These are phyloP conservation scores for Piromyces finnis DNA, from an alignment of 192 early-diverging fungal genomes.

Conservation along the genomic window DNA sequence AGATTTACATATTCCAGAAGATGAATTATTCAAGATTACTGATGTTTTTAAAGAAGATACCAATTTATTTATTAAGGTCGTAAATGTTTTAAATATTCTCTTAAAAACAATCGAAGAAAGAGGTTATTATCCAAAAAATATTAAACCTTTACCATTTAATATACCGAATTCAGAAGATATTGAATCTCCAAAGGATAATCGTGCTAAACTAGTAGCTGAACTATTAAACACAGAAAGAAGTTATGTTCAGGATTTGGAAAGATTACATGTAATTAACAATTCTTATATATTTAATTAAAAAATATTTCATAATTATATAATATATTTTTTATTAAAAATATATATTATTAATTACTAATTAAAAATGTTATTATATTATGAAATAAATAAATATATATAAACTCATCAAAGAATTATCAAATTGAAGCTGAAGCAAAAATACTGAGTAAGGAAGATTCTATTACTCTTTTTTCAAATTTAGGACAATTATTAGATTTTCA, in stretches of 20 bases:
- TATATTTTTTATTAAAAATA: too few relatives aligned
- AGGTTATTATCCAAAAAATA: neutral
- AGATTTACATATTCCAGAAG: neutral
- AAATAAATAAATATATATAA: too few relatives aligned
- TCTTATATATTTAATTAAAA: too few relatives aligned
- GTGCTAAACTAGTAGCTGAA: conserved; percentile 72
- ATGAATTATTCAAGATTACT: conserved; percentile 56
- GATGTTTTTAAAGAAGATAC: conserved; percentile 89
- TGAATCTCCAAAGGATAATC: conserved; percentile 57
- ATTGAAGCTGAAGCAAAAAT: conserved; percentile 30
- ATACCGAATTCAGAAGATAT: neutral
- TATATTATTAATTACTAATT: too few relatives aligned
- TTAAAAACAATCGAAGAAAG: neutral
- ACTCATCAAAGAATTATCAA: neutral
- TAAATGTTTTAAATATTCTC: neutral
- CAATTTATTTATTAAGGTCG: conserved; percentile 87
- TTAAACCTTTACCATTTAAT: neutral
- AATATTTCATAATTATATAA: too few relatives aligned
- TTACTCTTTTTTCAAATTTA: conserved; percentile 82
- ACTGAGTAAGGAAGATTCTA: conserved; percentile 58
- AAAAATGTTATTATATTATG: too few relatives aligned
- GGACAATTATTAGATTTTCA: conserved; percentile 90
- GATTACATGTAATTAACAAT: conserved; percentile 46
- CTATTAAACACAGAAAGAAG: conserved; percentile 81
- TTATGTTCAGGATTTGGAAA: conserved; percentile 78